phyloP scores from a whole-genome alignment of 1,284 basidiomycete species.

The Sphagnurus paluster region DNA sequence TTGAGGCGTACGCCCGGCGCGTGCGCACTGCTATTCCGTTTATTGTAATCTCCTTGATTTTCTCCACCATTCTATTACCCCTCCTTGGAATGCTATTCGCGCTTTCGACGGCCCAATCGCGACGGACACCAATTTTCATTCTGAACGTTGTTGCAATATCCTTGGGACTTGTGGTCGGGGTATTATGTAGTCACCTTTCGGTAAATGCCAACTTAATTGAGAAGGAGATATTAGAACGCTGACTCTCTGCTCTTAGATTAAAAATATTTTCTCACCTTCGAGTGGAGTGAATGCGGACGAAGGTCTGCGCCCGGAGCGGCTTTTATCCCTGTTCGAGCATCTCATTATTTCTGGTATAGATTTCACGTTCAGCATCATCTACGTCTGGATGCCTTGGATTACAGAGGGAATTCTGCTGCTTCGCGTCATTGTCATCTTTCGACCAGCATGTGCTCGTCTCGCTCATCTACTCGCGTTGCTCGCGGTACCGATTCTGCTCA shows the following conservation, averaged over 20 bases:
- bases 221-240: too few relatives aligned
- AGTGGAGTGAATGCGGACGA: background rate
- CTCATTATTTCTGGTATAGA: too few relatives aligned
- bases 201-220: too few relatives aligned
- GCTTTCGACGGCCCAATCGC: background rate
- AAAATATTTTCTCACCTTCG: slow-evolving; percentile 3
- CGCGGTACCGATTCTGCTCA: background rate
- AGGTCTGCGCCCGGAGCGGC: too few relatives aligned
- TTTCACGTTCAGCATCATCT: background rate
- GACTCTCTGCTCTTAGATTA: background rate
- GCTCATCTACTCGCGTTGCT: background rate
- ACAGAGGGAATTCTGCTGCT: background rate
- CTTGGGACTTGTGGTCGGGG: slow-evolving; percentile 1
- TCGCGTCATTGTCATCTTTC: background rate
- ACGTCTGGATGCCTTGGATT: slow-evolving; percentile 7
- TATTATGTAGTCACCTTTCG: background rate
- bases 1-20: slow-evolving; percentile 1
- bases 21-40: slow-evolving; percentile 1
- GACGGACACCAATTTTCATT: slow-evolving; percentile 1
- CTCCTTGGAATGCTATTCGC: slow-evolving; percentile 1
- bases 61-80: slow-evolving; percentile 3
- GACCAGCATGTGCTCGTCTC: background rate
- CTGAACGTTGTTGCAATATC: slow-evolving; percentile 5
- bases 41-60: slow-evolving; percentile 3
- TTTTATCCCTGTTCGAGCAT: background rate